Percentiles rank a stretch among this genome's conserved stretches.
Conservation (phyloP, 2,329 filamentous ascomycete genomes). For the Colletotrichum siamense region DNA sequence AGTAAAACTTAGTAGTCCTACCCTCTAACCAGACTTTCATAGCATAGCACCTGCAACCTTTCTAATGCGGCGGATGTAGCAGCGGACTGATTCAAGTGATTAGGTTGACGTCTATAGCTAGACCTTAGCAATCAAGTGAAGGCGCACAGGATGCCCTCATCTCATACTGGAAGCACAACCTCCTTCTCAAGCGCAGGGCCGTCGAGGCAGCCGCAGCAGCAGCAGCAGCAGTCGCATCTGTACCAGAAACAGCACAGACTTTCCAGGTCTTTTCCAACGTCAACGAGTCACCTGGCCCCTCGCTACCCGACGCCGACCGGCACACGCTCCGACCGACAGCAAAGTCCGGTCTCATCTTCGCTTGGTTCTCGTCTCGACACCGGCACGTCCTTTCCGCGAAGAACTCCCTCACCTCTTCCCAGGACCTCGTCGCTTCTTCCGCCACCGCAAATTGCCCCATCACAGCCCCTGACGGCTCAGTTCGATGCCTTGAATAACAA, state of each 20-base stretch:
- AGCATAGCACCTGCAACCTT: not conserved
- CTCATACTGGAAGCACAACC: not conserved
- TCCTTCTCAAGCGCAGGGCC: not conserved
- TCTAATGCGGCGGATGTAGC: not conserved
- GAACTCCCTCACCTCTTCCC: not conserved
- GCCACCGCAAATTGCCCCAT: not conserved
- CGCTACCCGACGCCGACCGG: not conserved
- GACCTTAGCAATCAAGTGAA: not conserved
- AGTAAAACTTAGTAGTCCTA: too few species aligned
- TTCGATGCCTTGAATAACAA: not conserved
- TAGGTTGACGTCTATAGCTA: not conserved
- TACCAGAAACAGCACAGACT: slow-evolving; percentile 16
- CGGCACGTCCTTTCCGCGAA: not conserved
- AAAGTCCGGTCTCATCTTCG: slow-evolving; percentile 14
- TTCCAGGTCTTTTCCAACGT: slow-evolving; percentile 6
- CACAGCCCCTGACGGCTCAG: not conserved
- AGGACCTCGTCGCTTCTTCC: slow-evolving; percentile 9
- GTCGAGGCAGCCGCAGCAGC: not conserved
- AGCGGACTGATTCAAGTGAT: not conserved
- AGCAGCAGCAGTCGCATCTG: not conserved
- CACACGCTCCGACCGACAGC: slow-evolving; percentile 7
- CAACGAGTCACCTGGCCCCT: not conserved
- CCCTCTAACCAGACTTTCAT: not conserved
- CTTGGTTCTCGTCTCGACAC: slow-evolving; percentile 13
- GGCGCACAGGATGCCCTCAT: slow-evolving; percentile 15